These are phyloP conservation scores for Neurospora sublineolata DNA, from an alignment of 495 filamentous ascomycete genomes.

Conservation along the genomic window DNA sequence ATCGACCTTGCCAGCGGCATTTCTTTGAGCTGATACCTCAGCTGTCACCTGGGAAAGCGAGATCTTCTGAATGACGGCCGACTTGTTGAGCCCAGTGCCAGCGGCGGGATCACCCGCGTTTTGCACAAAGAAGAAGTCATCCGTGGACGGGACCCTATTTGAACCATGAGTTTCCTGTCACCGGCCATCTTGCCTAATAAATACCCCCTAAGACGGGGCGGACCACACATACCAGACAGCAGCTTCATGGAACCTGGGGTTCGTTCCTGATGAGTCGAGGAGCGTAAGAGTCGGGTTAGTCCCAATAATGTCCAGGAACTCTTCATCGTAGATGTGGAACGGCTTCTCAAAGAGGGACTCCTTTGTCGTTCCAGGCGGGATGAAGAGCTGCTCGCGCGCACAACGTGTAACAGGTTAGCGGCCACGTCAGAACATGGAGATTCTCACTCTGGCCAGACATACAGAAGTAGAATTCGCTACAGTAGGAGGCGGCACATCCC, in stretches of 20 bases:
- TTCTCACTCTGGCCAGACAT: background rate
- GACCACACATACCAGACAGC: conserved; percentile 32
- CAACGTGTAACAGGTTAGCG: background rate
- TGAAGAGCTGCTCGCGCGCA: conserved; percentile 18
- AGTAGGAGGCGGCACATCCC: conserved; percentile 17
- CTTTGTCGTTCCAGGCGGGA: conserved; percentile 22
- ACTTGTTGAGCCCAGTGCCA: conserved; percentile 40
- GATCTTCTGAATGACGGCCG: conserved; percentile 39
- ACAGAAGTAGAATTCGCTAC: conserved; percentile 18
- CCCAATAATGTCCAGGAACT: conserved; percentile 33
- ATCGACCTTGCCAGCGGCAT: conserved; percentile 31
- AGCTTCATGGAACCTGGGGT: conserved; percentile 42
- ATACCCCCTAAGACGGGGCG: background rate
- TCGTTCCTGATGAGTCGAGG: conserved; percentile 24
- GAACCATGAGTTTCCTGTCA: background rate
- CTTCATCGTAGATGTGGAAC: conserved; percentile 36
- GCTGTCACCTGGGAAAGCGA: conserved; percentile 28
- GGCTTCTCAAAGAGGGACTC: conserved; percentile 24
- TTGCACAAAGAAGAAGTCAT: conserved; percentile 44
- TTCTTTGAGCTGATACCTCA: conserved; percentile 24
- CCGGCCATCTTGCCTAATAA: background rate
- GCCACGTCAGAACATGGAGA: background rate
- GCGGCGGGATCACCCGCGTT: conserved; percentile 35
- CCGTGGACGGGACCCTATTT: conserved; percentile 27
- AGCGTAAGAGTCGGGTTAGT: conserved; percentile 33